phyloP scores from a whole-genome alignment of 148 eudicot species.

The Silene conica region DNA sequence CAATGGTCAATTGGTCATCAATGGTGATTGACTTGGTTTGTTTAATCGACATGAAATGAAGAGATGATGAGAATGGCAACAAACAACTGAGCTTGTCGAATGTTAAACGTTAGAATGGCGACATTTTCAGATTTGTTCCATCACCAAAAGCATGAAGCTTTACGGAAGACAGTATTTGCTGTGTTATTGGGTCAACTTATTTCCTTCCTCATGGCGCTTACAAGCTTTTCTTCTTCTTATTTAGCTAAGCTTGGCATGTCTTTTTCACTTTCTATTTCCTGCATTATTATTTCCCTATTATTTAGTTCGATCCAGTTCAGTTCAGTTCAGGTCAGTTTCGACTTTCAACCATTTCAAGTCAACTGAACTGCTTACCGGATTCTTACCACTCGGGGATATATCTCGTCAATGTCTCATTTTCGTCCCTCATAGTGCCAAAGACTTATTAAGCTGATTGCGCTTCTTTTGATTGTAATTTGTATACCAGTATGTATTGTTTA shows the following conservation, averaged over 20 bases:
- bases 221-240: conserved; percentile 44
- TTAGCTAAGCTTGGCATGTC: conserved; percentile 40
- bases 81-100: background rate
- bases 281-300: too few relatives aligned
- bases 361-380: too few relatives aligned
- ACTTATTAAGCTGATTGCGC: too few relatives aligned
- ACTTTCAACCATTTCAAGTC: too few relatives aligned
- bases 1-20: too few relatives aligned
- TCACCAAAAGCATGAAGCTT: conserved; percentile 27
- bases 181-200: conserved; percentile 58
- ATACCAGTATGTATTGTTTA: too few relatives aligned
- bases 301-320: background rate
- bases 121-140: conserved; percentile 1
- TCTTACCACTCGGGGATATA: too few relatives aligned
- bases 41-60: too few relatives aligned
- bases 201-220: conserved; percentile 46
- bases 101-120: background rate
- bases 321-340: background rate
- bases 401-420: too few relatives aligned
- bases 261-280: background rate
- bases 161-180: conserved; percentile 19
- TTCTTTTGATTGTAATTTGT: too few relatives aligned
- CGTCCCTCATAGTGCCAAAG: too few relatives aligned
- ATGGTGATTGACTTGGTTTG: too few relatives aligned
- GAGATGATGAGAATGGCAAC: background rate